phyloP scores from a whole-genome alignment of 805 yeast genomes.

The Metschnikowia amazonensis region DNA sequence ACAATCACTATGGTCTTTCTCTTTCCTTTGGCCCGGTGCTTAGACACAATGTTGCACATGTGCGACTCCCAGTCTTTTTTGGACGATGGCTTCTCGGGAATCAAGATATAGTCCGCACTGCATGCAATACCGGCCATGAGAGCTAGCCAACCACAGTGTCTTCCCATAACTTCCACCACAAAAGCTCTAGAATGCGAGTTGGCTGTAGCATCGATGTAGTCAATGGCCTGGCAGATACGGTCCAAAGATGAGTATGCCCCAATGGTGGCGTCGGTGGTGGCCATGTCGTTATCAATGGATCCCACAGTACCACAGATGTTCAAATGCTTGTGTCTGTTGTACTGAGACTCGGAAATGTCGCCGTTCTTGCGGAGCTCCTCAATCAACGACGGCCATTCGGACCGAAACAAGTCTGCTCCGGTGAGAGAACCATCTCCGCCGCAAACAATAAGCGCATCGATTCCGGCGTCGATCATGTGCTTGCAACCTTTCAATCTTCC shows the following conservation, averaged over 20 bases:
- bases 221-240: slow-evolving; percentile 70
- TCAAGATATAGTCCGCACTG: slow-evolving; percentile 75
- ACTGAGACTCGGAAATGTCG: slow-evolving; percentile 45
- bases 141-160: slow-evolving; percentile 88
- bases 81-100: slow-evolving; percentile 75
- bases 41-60: slow-evolving; percentile 56
- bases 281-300: slow-evolving; percentile 82
- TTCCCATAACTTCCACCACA: slow-evolving; percentile 84
- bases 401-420: slow-evolving; percentile 73
- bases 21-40: slow-evolving; percentile 69
- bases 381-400: slow-evolving; percentile 73
- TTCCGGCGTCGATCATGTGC: slow-evolving; percentile 65
- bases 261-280: slow-evolving; percentile 78
- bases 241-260: slow-evolving; percentile 79
- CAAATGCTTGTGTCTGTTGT: slow-evolving; percentile 48
- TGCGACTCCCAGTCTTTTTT: slow-evolving; percentile 63
- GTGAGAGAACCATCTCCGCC: slow-evolving; percentile 85
- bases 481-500: slow-evolving; percentile 64
- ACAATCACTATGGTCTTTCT: slow-evolving; percentile 77
- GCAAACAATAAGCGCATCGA: slow-evolving; percentile 74
- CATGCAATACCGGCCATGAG: slow-evolving; percentile 77
- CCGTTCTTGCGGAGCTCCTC: slow-evolving; percentile 49
- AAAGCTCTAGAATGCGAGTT: slow-evolving; percentile 79
- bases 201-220: slow-evolving; percentile 82
- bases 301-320: slow-evolving; percentile 76